Percentiles rank a stretch among this genome's conserved stretches.
These are phyloP conservation scores for Discostella stelligera DNA, from an alignment of 352 stramenopile species.

Conservation along the genomic window DNA sequence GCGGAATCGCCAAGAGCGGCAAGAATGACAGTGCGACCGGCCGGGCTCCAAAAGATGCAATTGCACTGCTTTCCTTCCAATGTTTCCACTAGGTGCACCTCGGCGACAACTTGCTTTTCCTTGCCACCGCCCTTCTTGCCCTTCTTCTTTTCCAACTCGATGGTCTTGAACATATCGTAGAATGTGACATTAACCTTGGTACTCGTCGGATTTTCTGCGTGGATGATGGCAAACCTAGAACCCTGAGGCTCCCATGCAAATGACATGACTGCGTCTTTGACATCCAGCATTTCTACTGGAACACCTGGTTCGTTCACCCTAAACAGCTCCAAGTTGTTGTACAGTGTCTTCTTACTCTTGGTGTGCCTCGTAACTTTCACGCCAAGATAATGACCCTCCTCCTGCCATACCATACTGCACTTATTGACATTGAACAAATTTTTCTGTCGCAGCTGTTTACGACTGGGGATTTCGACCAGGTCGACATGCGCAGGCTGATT, in stretches of 20 bases:
- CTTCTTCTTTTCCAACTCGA: slow-evolving; percentile 70
- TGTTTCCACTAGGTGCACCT: slow-evolving; percentile 93
- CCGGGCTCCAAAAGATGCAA: slow-evolving; percentile 95
- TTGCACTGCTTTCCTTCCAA: slow-evolving; percentile 94
- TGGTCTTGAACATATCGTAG: slow-evolving; percentile 90
- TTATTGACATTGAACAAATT: slow-evolving; percentile 97
- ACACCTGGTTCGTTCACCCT: slow-evolving; percentile 91
- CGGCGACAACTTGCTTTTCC: slow-evolving; percentile 87
- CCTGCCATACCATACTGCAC: slow-evolving; percentile 93
- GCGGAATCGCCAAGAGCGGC: slow-evolving; percentile 91
- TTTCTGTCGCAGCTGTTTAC: slow-evolving; percentile 95
- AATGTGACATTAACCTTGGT: slow-evolving; percentile 94
- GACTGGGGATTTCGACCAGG: slow-evolving; percentile 92
- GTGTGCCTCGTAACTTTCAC: slow-evolving; percentile 86
- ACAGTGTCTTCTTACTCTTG: slow-evolving; percentile 96
- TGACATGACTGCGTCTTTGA: slow-evolving; percentile 93
- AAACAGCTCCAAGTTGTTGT: slow-evolving; percentile 99
- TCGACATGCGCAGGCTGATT: slow-evolving; percentile 95
- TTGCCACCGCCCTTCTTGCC: slow-evolving; percentile 74
- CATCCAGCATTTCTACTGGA: slow-evolving; percentile 97
- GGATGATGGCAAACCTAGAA: slow-evolving; percentile 93
- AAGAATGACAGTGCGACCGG: slow-evolving; percentile 91
- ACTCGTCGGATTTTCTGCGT: slow-evolving; percentile 88
- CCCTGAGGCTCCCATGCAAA: slow-evolving; percentile 96
- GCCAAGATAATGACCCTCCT: slow-evolving; percentile 88